These are phyloP conservation scores for Microcyclosporella mali DNA, from an alignment of 2,329 filamentous ascomycete species.

Conservation along the genomic window DNA sequence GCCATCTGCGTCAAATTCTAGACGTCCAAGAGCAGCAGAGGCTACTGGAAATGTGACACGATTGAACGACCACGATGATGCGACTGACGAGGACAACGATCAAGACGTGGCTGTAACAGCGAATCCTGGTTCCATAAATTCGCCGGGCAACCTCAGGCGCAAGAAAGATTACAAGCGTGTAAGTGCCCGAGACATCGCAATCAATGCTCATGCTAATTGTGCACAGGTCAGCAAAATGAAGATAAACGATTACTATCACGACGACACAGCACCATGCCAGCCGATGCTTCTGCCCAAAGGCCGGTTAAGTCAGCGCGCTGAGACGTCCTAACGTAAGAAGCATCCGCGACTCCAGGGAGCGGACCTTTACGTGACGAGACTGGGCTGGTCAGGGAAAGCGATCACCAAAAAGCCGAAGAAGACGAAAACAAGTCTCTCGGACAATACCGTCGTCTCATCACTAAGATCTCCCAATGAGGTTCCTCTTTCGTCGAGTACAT, in stretches of 20 bases:
- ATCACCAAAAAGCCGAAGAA: constrained; percentile 6
- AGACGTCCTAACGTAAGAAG: constrained; percentile 39
- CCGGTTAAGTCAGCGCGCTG: constrained; percentile 19
- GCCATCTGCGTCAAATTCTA: constrained; percentile 22
- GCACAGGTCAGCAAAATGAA: constrained; percentile 21
- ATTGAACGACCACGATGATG: constrained; percentile 20
- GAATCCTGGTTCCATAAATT: not conserved
- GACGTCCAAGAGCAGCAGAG: not conserved
- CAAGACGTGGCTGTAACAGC: constrained; percentile 3
- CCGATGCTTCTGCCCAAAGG: constrained; percentile 28
- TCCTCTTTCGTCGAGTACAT: constrained; percentile 7
- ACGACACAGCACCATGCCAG: constrained; percentile 21
- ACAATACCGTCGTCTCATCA: not conserved
- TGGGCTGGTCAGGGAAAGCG: constrained; percentile 29
- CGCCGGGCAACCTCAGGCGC: constrained; percentile 10
- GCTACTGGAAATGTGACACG: constrained; percentile 2
- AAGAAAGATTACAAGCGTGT: constrained; percentile 24
- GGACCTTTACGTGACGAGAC: constrained; percentile 47
- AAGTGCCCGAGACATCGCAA: constrained; percentile 2
- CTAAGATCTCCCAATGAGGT: constrained; percentile 1
- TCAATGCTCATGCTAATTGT: constrained; percentile 1
- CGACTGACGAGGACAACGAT: constrained; percentile 11
- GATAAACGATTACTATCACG: not conserved
- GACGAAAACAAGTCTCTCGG: not conserved
- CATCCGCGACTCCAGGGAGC: constrained; percentile 44